Conservation (phyloP, 2,329 filamentous ascomycete genomes). For the Fusarium continuum region DNA sequence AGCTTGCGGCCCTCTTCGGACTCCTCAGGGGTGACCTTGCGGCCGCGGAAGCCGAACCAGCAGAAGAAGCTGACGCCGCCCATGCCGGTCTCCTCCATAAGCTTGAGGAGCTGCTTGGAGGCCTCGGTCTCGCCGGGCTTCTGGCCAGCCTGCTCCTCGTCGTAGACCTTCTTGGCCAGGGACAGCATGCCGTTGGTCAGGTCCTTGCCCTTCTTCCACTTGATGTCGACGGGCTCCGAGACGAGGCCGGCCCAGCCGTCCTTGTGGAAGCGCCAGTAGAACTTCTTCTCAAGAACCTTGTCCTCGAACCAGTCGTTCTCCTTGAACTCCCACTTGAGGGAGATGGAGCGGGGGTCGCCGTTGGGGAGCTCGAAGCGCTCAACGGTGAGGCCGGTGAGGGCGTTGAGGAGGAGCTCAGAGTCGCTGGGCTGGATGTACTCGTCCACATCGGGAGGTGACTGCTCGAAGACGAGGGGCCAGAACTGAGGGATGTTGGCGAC, state of each 20-base stretch:
- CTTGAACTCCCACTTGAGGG: constrained; percentile 79
- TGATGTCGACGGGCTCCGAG: constrained; percentile 86
- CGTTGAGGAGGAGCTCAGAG: constrained; percentile 73
- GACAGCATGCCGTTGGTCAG: constrained; percentile 82
- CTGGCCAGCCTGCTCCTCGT: constrained; percentile 61
- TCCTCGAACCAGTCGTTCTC: constrained; percentile 87
- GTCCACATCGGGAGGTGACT: constrained; percentile 85
- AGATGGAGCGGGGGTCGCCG: constrained; percentile 83
- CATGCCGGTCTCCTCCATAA: constrained; percentile 68
- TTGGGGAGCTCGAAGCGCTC: constrained; percentile 80
- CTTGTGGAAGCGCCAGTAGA: constrained; percentile 79
- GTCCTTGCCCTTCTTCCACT: constrained; percentile 85
- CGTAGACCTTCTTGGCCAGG: constrained; percentile 74
- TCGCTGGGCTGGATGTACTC: constrained; percentile 87
- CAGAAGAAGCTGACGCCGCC: constrained; percentile 83
- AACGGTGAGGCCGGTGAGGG: constrained; percentile 75
- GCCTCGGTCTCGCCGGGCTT: constrained; percentile 54
- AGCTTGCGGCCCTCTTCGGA: constrained; percentile 68
- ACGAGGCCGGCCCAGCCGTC: constrained; percentile 80
- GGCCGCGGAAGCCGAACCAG: constrained; percentile 83
- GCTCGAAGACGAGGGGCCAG: constrained; percentile 94
- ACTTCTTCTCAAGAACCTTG: constrained; percentile 85
- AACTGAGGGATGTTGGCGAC: constrained; percentile 83
- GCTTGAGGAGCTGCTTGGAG: constrained; percentile 61
- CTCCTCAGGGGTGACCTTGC: constrained; percentile 77